These are phyloP conservation scores for Aspergillus thermomutatus DNA, from an alignment of 2,329 filamentous ascomycete genomes.

Conservation along the genomic window DNA sequence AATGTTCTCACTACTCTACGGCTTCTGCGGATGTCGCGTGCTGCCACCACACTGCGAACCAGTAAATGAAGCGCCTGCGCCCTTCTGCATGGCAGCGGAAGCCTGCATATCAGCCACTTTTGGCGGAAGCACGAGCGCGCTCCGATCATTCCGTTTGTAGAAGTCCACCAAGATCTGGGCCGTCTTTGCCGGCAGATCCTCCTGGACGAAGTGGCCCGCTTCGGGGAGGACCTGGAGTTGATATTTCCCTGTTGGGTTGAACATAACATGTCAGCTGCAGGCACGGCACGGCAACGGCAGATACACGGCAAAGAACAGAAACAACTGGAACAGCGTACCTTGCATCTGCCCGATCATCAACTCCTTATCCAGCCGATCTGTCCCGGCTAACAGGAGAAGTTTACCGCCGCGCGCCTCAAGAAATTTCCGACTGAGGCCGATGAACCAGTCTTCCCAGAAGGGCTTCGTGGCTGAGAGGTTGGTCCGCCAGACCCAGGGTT, in stretches of 20 bases:
- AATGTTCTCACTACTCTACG: background rate
- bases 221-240: slow-evolving; percentile 92
- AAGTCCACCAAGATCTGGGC: slow-evolving; percentile 85
- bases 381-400: slow-evolving; percentile 78
- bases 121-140: slow-evolving; percentile 77
- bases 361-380: slow-evolving; percentile 85
- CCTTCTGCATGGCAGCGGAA: slow-evolving; percentile 39
- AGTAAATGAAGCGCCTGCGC: slow-evolving; percentile 14
- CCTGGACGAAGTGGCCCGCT: slow-evolving; percentile 94
- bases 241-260: slow-evolving; percentile 67
- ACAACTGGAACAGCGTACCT: slow-evolving; percentile 53
- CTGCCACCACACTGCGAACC: background rate
- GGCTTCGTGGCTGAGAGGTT: slow-evolving; percentile 78
- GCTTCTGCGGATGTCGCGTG: background rate
- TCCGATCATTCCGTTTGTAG: slow-evolving; percentile 85
- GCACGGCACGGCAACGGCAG: too few relatives aligned
- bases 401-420: slow-evolving; percentile 78
- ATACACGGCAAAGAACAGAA: background rate
- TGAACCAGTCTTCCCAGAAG: slow-evolving; percentile 95
- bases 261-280: background rate
- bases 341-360: slow-evolving; percentile 97
- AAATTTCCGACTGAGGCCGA: slow-evolving; percentile 84
- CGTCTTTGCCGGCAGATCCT: slow-evolving; percentile 88
- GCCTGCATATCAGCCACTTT: slow-evolving; percentile 75
- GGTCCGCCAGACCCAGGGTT: slow-evolving; percentile 79